A percentile compares a stretch with the other conserved stretches of the same genome.
Conservation (phyloP, 2,329 filamentous ascomycete genomes). For the Aspergillus ibericus region DNA sequence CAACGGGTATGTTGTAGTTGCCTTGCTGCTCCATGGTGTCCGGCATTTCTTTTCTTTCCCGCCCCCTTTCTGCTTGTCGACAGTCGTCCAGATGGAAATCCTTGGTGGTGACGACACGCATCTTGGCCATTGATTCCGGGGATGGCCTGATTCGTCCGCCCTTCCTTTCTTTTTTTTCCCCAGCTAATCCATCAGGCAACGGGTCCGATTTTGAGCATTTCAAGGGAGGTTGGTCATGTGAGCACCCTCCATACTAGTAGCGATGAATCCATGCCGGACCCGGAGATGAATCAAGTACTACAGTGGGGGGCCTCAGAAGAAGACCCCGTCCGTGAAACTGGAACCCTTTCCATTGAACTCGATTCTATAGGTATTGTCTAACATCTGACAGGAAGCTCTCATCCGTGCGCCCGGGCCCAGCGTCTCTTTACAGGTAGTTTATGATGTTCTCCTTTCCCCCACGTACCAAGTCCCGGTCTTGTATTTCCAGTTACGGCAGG, state of each 20-base stretch:
- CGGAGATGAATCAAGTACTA: conserved; percentile 15
- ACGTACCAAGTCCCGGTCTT: conserved; percentile 74
- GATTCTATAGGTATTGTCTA: not conserved
- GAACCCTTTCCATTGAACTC: conserved; percentile 8
- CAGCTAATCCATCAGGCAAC: conserved; percentile 25
- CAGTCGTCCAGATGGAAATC: not conserved
- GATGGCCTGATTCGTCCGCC: not conserved
- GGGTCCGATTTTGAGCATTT: conserved; percentile 31
- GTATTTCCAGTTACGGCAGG: conserved; percentile 68
- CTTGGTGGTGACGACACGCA: not conserved
- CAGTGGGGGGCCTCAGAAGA: conserved; percentile 28
- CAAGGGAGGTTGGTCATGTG: conserved; percentile 22
- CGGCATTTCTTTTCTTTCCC: not conserved
- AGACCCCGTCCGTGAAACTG: conserved; percentile 28
- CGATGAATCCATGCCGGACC: conserved; percentile 8
- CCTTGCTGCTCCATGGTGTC: not conserved
- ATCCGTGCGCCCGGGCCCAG: conserved; percentile 31
- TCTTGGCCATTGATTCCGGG: not conserved
- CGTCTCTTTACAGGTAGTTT: conserved; percentile 57
- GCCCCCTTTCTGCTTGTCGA: not conserved
- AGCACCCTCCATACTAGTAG: conserved; percentile 10
- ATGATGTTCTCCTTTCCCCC: conserved; percentile 73
- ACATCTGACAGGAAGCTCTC: conserved; percentile 43
- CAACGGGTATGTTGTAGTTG: conserved; percentile 8
- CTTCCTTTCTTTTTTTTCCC: not conserved